Base-by-base conservation (phyloP, 805 yeast species). In the Saturnispora quitensis region DNA sequence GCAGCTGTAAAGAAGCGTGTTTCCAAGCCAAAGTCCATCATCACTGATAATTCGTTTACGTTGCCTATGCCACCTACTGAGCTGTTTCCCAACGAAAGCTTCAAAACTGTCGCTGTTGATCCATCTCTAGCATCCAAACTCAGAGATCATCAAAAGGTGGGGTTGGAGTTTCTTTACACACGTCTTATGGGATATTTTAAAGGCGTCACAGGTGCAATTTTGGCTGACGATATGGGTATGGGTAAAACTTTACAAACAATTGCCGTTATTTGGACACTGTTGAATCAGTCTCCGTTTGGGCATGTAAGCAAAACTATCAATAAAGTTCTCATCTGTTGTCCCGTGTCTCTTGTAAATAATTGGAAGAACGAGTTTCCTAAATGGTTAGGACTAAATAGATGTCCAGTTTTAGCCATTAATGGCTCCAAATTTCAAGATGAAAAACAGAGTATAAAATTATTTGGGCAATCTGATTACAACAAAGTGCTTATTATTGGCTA, bases 201-300 rank as follows among this genome's bases (percentile, higher is more conserved):
- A 20, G 69, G 71, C 2, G 77, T 78, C 0, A 58, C 68, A 43
- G 98, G 99, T 0, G 90, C 91, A 2, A 68, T 93, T 5, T 66
- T 93, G 43, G 99, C 99, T 0, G 99, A 93, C 66, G 98, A 91
- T 60, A 93, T 93, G 99, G 99, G 99, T 0, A 71, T 93, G 17
- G 97, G 97, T 2, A 86, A 86, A 60, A 90, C 98, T 0, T 67
- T 93, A 42, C 90, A 84, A 78, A 80, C 97, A 0, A 91, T 93
- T 5, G 63, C 95, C 0, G 64, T 89, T 40, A 74, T 91, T 4
- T 89, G 96, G 95, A 89, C 96, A 0, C 66, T 93, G 18, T 64
- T 88, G 18, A 82, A 77, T 56, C 89, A 86, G 58, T 75, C 78
- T 15, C 89, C 90, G 0, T 45, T 51, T 13, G 66, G 55, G 47